These are phyloP conservation scores for Lodderomyces jiufengensis DNA, from an alignment of 1,139 yeast genomes.

Conservation along the genomic window DNA sequence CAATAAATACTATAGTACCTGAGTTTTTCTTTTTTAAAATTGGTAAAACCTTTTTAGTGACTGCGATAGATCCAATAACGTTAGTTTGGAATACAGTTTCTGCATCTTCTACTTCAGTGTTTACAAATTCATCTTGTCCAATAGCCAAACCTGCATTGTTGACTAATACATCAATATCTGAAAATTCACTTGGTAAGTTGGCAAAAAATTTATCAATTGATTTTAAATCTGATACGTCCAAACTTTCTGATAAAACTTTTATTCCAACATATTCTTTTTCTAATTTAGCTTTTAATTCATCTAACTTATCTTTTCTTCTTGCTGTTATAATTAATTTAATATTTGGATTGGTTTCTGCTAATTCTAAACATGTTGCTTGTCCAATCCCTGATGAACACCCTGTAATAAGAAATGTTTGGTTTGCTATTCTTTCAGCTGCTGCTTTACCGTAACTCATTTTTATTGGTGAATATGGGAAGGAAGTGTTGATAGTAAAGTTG, in stretches of 20 bases:
- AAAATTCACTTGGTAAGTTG: constrained; percentile 48
- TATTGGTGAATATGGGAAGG: neutral
- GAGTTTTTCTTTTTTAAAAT: constrained; percentile 51
- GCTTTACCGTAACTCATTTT: constrained; percentile 40
- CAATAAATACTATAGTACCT: constrained; percentile 49
- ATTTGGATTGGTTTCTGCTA: constrained; percentile 65
- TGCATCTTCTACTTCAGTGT: constrained; percentile 50
- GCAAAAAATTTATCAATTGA: constrained; percentile 52
- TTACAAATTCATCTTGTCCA: constrained; percentile 65
- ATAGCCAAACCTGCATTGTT: constrained; percentile 84
- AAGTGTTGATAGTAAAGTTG: too few species aligned
- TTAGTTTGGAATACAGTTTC: constrained; percentile 68
- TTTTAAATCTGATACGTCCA: constrained; percentile 59
- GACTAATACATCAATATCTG: constrained; percentile 59
- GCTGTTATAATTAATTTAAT: constrained; percentile 67
- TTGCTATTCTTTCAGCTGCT: constrained; percentile 44
- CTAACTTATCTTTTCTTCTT: constrained; percentile 57
- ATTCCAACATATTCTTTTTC: constrained; percentile 43
- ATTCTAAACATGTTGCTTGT: constrained; percentile 70
- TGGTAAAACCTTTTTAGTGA: constrained; percentile 67
- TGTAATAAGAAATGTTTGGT: constrained; percentile 33
- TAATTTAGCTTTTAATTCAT: constrained; percentile 44
- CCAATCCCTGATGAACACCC: constrained; percentile 56
- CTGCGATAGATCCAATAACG: constrained; percentile 64
- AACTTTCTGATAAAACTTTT: constrained; percentile 43